phyloP scores from a whole-genome alignment of 1,284 basidiomycete genomes.

The Cutaneotrichosporon curvatum region DNA sequence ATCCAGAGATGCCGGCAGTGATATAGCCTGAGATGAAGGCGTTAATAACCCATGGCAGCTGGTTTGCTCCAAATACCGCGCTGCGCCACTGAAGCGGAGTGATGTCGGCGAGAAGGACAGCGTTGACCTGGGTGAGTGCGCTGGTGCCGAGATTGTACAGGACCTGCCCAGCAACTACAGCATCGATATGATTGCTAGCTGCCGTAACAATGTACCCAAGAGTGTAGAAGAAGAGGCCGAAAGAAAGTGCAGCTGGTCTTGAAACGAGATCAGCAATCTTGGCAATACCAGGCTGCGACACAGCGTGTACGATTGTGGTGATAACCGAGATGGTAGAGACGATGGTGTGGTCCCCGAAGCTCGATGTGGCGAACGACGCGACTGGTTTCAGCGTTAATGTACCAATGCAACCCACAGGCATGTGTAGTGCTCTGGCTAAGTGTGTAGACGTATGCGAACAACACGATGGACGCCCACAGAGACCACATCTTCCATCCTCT shows the following conservation, averaged over 20 bases:
- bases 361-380: constrained; percentile 32
- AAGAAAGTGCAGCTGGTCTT: constrained; percentile 23
- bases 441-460: constrained; percentile 25
- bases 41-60: constrained; percentile 55
- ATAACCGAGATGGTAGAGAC: constrained; percentile 35
- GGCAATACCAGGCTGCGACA: constrained; percentile 41
- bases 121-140: constrained; percentile 17
- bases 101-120: constrained; percentile 57
- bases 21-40: constrained; percentile 43
- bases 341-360: constrained; percentile 33
- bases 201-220: constrained; percentile 36
- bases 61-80: constrained; percentile 61
- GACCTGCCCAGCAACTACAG: constrained; percentile 17
- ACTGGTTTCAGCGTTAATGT: constrained; percentile 6
- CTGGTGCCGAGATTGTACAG: constrained; percentile 16
- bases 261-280: constrained; percentile 28
- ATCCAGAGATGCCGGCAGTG: constrained; percentile 58
- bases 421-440: constrained; percentile 24
- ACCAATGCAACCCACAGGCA: constrained; percentile 9
- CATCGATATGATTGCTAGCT: constrained; percentile 11
- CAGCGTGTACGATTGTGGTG: constrained; percentile 32
- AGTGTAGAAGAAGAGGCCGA: constrained; percentile 30
- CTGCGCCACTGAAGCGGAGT: constrained; percentile 72
- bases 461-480: constrained; percentile 24
- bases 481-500: constrained; percentile 13